These are phyloP conservation scores for Aspergillus ochraceus DNA, from an alignment of 2,329 filamentous ascomycete genomes.

Conservation along the genomic window DNA sequence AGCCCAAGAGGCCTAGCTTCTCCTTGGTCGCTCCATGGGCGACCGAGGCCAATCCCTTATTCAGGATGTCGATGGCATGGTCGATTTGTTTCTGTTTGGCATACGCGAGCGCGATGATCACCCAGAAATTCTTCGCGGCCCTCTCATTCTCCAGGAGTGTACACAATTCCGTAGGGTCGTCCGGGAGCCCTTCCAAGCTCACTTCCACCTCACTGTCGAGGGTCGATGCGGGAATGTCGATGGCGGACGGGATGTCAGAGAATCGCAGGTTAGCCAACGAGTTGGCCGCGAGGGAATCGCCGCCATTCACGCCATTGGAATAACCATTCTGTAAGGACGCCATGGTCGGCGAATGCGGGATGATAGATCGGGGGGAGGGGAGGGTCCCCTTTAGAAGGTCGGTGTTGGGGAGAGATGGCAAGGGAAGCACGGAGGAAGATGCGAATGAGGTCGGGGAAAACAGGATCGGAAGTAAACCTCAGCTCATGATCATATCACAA, in stretches of 20 bases:
- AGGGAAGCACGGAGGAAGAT: constrained; percentile 6
- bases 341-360: constrained; percentile 41
- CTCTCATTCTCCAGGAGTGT: constrained; percentile 92
- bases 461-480: constrained; percentile 17
- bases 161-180: constrained; percentile 93
- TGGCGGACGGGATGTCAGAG: constrained; percentile 61
- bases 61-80: constrained; percentile 70
- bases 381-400: background rate
- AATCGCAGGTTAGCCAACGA: constrained; percentile 51
- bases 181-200: constrained; percentile 83
- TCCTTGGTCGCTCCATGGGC: constrained; percentile 71
- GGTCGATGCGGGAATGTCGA: constrained; percentile 64
- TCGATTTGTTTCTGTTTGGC: constrained; percentile 94
- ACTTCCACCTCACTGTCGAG: constrained; percentile 78
- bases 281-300: constrained; percentile 35
- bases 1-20: constrained; percentile 79
- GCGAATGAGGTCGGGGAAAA: constrained; percentile 19
- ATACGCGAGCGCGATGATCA: constrained; percentile 95
- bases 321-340: constrained; percentile 52
- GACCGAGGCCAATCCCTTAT: constrained; percentile 72
- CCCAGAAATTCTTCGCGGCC: constrained; percentile 90
- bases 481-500: constrained; percentile 30
- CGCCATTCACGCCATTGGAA: constrained; percentile 52
- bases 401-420: background rate
- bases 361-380: background rate